Conservation (phyloP, 257 asterid genomes). For the Nicotiana sylvestris region DNA sequence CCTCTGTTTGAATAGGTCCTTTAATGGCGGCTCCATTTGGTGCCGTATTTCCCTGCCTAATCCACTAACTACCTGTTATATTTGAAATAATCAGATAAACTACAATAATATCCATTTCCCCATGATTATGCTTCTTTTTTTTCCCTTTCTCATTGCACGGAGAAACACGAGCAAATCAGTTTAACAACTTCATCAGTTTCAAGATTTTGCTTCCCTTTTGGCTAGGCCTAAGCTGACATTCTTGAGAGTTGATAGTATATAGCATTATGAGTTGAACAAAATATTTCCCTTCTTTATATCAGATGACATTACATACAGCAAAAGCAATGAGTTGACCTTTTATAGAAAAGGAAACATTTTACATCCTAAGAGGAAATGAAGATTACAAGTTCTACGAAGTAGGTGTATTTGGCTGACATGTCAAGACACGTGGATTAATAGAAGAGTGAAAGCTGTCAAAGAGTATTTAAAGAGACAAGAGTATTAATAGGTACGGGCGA, state of each 20-base stretch:
- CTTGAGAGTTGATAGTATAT: neutral
- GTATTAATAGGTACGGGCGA: too few species aligned
- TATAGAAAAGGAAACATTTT: neutral
- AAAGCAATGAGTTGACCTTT: neutral
- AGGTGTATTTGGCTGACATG: neutral
- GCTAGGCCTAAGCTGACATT: neutral
- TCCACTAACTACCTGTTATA: constrained; percentile 76
- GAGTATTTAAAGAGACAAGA: too few species aligned
- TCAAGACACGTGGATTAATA: too few species aligned
- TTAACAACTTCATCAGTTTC: neutral
- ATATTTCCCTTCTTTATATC: neutral
- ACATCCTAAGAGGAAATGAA: neutral
- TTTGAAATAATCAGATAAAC: constrained; percentile 10
- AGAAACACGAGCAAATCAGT: neutral
- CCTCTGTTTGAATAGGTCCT: constrained; percentile 96
- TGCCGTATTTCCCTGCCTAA: constrained; percentile 88
- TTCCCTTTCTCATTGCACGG: neutral
- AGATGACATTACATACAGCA: neutral
- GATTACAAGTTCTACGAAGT: neutral
- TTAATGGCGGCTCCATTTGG: constrained; percentile 82
- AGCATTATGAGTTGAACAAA: neutral
- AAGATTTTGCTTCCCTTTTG: neutral
- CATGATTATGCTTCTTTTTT: neutral
- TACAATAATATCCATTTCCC: neutral
- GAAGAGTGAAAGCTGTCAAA: too few species aligned